These are phyloP conservation scores for Auricularia sp. DNA, from an alignment of 768 basidiomycete genomes.

Conservation along the genomic window DNA sequence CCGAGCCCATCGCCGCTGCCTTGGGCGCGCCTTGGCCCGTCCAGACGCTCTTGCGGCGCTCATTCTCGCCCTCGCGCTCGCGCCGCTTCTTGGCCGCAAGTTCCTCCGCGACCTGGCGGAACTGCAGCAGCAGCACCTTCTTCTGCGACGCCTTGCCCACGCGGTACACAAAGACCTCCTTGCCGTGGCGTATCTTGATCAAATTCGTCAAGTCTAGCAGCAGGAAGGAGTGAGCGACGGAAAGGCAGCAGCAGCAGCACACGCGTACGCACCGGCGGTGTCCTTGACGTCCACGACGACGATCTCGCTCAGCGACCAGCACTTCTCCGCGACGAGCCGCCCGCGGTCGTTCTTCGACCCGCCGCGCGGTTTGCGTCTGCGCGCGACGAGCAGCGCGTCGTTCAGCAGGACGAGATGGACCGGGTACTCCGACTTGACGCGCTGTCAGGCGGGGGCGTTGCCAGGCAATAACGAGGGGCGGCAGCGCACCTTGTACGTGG, in stretches of 20 bases:
- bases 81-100: conserved; percentile 79
- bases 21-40: not conserved
- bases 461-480: too few species aligned
- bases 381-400: conserved; percentile 83
- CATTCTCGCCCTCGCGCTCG: conserved; percentile 89
- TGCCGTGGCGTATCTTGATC: conserved; percentile 87
- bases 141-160: conserved; percentile 78
- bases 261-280: conserved; percentile 54
- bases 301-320: conserved; percentile 91
- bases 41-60: conserved; percentile 58
- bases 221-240: not conserved
- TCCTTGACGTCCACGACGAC: conserved; percentile 94
- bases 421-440: conserved; percentile 46
- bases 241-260: too few species aligned
- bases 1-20: not conserved
- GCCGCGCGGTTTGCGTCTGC: conserved; percentile 54
- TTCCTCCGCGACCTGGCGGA: conserved; percentile 90
- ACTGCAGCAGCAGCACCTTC: conserved; percentile 71
- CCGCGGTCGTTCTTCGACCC: conserved; percentile 44
- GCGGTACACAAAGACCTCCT: conserved; percentile 91
- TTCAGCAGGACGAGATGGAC: conserved; percentile 88
- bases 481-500: conserved; percentile 65
- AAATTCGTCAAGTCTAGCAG: conserved; percentile 72
- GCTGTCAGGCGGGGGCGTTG: not conserved
- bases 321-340: conserved; percentile 84